Conservation (phyloP, 768 basidiomycete genomes). For the Russula emetica region DNA sequence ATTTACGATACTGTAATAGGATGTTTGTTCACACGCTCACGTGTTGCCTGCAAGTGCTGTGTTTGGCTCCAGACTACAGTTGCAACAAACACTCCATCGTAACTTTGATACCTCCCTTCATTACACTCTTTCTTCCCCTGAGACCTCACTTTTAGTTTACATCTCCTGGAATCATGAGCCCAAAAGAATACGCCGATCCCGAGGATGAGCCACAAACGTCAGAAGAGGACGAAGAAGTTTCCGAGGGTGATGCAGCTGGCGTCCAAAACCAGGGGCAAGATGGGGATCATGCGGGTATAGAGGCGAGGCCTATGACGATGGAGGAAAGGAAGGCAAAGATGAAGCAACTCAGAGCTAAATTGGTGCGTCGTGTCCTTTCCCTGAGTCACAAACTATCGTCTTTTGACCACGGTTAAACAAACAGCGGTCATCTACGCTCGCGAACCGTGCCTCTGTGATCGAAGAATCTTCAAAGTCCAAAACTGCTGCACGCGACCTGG, state of each 20-base stretch:
- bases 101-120: neutral
- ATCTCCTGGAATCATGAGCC: neutral
- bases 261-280: slow-evolving; percentile 5
- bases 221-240: slow-evolving; percentile 10
- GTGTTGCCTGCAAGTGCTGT: neutral
- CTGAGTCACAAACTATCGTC: neutral
- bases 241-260: slow-evolving; percentile 4
- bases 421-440: slow-evolving; percentile 73
- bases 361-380: slow-evolving; percentile 4
- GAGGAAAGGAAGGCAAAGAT: slow-evolving; percentile 27
- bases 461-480: slow-evolving; percentile 80
- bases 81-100: neutral
- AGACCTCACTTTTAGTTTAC: neutral
- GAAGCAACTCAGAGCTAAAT: slow-evolving; percentile 23
- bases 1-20: neutral
- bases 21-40: neutral
- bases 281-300: neutral
- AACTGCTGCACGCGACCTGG: slow-evolving; percentile 70
- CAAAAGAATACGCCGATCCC: neutral
- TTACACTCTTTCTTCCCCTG: neutral
- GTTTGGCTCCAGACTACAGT: too few relatives aligned
- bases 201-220: slow-evolving; percentile 6
- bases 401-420: neutral
- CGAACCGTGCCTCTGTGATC: slow-evolving; percentile 81
- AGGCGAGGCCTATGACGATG: slow-evolving; percentile 20